These are phyloP conservation scores for Neurospora tetraspora DNA, from an alignment of 495 filamentous ascomycete species.

Conservation along the genomic window DNA sequence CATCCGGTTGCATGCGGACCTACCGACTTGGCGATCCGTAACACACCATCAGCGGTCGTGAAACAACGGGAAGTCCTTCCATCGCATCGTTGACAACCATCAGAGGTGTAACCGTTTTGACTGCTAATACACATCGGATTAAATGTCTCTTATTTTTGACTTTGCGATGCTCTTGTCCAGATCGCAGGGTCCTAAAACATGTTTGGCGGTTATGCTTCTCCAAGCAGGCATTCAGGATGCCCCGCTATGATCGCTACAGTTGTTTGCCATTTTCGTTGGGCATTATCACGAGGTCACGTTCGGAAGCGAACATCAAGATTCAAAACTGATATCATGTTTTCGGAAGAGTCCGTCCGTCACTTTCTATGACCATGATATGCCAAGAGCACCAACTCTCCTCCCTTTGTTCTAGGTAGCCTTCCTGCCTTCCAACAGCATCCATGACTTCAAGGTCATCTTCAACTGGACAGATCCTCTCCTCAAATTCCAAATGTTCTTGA, in stretches of 20 bases:
- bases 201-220: not conserved
- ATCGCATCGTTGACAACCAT: not conserved
- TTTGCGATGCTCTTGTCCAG: not conserved
- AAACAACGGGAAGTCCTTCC: not conserved
- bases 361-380: not conserved
- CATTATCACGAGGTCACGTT: not conserved
- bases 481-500: not conserved
- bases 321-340: not conserved
- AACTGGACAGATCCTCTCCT: not conserved
- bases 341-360: not conserved
- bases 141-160: not conserved
- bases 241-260: not conserved
- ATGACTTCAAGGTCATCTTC: too few relatives aligned
- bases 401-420: not conserved
- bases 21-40: not conserved
- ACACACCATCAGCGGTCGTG: not conserved
- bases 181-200: not conserved
- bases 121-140: not conserved
- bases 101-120: not conserved
- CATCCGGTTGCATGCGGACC: not conserved
- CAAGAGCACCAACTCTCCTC: not conserved
- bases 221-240: not conserved
- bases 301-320: not conserved
- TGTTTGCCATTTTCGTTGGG: not conserved
- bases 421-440: not conserved